phyloP scores from a whole-genome alignment of 257 asterid genomes.

The Anisodus tanguticus region DNA sequence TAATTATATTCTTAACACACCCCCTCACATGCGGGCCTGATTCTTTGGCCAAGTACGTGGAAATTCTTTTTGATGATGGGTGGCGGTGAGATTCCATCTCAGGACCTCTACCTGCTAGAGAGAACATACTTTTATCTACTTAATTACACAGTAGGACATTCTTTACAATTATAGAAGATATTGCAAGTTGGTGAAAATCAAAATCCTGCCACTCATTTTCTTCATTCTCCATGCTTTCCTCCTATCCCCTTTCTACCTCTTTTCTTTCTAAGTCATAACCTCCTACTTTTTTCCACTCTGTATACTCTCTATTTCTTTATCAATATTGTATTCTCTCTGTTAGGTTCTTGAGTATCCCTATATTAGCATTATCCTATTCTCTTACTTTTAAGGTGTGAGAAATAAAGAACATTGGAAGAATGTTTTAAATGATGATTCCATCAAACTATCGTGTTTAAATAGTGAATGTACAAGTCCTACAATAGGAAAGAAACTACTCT shows the following conservation, averaged over 20 bases:
- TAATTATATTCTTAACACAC: too few species aligned
- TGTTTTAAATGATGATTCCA: not conserved
- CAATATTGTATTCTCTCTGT: not conserved
- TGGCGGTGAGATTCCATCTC: too few species aligned
- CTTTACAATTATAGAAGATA: not conserved
- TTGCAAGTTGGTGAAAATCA: not conserved
- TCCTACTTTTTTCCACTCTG: not conserved
- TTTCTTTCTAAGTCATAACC: not conserved
- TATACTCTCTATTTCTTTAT: slow-evolving; percentile 4
- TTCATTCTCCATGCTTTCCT: not conserved
- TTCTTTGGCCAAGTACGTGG: too few species aligned
- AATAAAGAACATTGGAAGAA: slow-evolving; percentile 6
- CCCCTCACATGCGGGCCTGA: too few species aligned
- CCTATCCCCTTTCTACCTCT: not conserved
- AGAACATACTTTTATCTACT: too few species aligned
- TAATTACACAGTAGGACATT: not conserved
- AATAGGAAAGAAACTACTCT: not conserved
- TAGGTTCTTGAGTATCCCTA: not conserved
- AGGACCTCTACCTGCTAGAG: too few species aligned
- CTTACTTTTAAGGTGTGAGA: slow-evolving; percentile 20
- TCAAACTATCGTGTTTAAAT: not conserved
- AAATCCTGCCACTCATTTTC: not conserved
- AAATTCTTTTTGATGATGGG: too few species aligned
- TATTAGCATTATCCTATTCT: not conserved
- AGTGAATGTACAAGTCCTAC: not conserved